Percentiles rank a stretch among this genome's conserved stretches.
phyloP scores from a whole-genome alignment of 1,284 basidiomycete species.

The Abortiporus biennis region DNA sequence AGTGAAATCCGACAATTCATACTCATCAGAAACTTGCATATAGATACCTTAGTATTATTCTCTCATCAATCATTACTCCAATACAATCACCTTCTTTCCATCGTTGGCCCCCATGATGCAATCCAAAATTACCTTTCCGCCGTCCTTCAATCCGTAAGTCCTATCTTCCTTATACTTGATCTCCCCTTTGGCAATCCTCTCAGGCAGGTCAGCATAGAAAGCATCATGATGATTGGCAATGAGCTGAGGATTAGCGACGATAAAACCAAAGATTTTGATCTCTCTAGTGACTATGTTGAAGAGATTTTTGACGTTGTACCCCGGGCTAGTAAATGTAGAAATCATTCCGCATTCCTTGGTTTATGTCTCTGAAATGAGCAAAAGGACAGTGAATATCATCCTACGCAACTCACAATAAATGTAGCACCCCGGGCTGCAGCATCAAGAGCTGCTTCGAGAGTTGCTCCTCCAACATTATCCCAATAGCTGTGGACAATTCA shows the following conservation, averaged over 20 bases:
- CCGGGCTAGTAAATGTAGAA: constrained; percentile 23
- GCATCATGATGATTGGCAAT: constrained; percentile 29
- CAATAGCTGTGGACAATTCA: constrained; percentile 31
- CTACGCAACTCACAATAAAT: constrained; percentile 42
- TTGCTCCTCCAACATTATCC: constrained; percentile 63
- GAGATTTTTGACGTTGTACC: constrained; percentile 23
- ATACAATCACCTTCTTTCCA: constrained; percentile 48
- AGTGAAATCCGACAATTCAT: not conserved
- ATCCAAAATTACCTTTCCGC: constrained; percentile 45
- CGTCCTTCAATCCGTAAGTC: constrained; percentile 42
- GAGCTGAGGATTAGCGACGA: constrained; percentile 34
- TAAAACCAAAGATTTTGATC: constrained; percentile 56
- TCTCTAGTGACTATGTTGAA: constrained; percentile 40
- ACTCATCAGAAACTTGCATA: no score
- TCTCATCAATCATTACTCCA: not conserved
- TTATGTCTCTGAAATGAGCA: not conserved
- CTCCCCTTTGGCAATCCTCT: constrained; percentile 48
- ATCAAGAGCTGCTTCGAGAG: constrained; percentile 51
- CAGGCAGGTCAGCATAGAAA: constrained; percentile 48
- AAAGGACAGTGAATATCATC: not conserved
- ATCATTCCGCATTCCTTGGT: constrained; percentile 23
- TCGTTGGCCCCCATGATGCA: constrained; percentile 52
- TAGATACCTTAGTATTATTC: no score
- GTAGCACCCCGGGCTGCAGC: constrained; percentile 44
- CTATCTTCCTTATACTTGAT: constrained; percentile 56